phyloP scores from a whole-genome alignment of 805 yeast species.

The Ogataea nakhonphanomensis region DNA sequence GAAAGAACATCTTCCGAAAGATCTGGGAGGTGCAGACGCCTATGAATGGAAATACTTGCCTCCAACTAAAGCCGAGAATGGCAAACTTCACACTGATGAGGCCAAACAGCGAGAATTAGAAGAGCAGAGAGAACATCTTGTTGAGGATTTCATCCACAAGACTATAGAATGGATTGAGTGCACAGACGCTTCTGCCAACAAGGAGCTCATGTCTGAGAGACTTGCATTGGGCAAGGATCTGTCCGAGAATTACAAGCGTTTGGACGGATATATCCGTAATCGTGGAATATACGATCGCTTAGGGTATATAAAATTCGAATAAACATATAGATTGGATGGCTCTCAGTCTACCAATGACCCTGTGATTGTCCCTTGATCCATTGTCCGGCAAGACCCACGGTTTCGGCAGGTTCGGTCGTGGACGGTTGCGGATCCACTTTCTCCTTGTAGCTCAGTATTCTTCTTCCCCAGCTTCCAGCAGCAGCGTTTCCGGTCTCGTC shows the following conservation, averaged over 20 bases:
- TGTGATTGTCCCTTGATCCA: conserved; percentile 28
- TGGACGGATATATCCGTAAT: conserved; percentile 82
- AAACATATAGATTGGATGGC: conserved; percentile 1
- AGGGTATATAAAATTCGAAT: conserved; percentile 39
- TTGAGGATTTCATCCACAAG: conserved; percentile 52
- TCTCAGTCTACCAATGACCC: conserved; percentile 28
- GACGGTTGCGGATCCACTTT: conserved; percentile 1
- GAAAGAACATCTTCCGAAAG: conserved; percentile 56
- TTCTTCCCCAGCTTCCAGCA: conserved; percentile 88
- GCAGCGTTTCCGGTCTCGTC: conserved; percentile 95
- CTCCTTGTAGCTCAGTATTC: conserved; percentile 49
- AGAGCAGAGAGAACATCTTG: conserved; percentile 51
- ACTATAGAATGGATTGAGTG: conserved; percentile 81
- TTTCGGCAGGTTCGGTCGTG: conserved; percentile 5
- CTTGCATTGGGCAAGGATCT: conserved; percentile 49
- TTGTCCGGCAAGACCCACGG: conserved; percentile 32
- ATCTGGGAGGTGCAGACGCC: conserved; percentile 70
- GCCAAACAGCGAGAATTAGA: conserved; percentile 42
- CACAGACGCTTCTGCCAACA: conserved; percentile 46
- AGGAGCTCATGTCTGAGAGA: conserved; percentile 50
- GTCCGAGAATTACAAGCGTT: conserved; percentile 56
- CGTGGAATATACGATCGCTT: conserved; percentile 76
- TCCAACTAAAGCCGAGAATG: conserved; percentile 62
- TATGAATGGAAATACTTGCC: conserved; percentile 55
- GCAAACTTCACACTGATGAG: conserved; percentile 40